Evolutionary conservation across 2,329 filamentous ascomycete genomes (phyloP).

Genomic region (Hirsutella thompsonii): DNA sequence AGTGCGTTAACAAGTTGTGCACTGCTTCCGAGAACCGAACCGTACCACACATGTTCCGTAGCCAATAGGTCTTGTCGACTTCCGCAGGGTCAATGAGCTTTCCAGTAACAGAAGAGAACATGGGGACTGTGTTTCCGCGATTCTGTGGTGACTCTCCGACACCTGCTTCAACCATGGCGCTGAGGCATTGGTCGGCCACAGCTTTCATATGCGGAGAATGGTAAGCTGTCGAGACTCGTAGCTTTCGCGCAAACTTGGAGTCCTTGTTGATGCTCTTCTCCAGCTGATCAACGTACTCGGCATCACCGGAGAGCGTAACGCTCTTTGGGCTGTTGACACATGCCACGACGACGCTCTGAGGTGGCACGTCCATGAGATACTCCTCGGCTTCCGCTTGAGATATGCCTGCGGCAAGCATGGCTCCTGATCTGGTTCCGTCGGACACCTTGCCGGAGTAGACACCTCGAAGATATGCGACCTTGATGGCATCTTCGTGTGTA

Average conservation of each 20-base stretch:
- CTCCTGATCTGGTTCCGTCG: constrained; percentile 3
- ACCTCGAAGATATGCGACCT: constrained; percentile 17
- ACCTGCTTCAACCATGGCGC: constrained; percentile 7
- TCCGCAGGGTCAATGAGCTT: not conserved
- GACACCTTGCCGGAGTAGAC: constrained; percentile 2
- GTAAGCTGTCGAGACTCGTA: constrained; percentile 9
- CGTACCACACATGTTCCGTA: not conserved
- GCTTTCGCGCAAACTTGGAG: constrained; percentile 9
- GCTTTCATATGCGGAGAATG: constrained; percentile 10
- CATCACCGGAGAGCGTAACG: constrained; percentile 11
- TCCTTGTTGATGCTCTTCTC: constrained; percentile 4
- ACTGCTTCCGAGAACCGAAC: not conserved
- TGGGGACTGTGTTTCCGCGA: not conserved
- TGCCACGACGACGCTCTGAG: constrained; percentile 4
- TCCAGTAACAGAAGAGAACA: not conserved
- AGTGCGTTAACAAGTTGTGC: not conserved
- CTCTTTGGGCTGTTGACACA: constrained; percentile 13
- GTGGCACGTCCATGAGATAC: constrained; percentile 5
- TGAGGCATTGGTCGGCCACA: constrained; percentile 26
- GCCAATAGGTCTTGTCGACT: not conserved
- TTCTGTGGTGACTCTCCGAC: not conserved
- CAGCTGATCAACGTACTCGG: constrained; percentile 4
- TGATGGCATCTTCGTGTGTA: constrained; percentile 12
- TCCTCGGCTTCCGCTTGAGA: not conserved
- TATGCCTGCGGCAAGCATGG: constrained; percentile 16